Evolutionary conservation across 805 yeast genomes (phyloP).

Genomic region (Nematodospora valgi): DNA sequence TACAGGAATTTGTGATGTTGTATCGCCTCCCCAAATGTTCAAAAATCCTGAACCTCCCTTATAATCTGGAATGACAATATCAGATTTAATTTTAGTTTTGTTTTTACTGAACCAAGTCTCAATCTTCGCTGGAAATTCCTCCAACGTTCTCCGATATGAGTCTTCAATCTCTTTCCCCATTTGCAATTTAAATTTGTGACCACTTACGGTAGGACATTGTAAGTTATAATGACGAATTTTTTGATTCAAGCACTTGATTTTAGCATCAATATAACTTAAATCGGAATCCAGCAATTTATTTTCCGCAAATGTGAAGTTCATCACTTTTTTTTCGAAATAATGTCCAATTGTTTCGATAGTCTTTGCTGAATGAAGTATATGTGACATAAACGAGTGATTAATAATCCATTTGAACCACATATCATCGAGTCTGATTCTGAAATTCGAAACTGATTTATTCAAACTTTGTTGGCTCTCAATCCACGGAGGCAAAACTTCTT

Average conservation of each 20-base stretch:
- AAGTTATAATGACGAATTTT: constrained; percentile 33
- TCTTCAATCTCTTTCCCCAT: constrained; percentile 23
- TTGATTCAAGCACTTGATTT: constrained; percentile 19
- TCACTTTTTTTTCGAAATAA: constrained; percentile 5
- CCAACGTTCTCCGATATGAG: constrained; percentile 14
- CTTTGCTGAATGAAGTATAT: background rate
- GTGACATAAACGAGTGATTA: constrained; percentile 7
- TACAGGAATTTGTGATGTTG: constrained; percentile 11
- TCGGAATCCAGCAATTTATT: constrained; percentile 8
- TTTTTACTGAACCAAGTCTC: constrained; percentile 16
- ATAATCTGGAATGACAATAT: background rate
- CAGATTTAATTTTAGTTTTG: constrained; percentile 3
- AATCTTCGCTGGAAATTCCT: constrained; percentile 12
- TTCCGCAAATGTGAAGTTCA: constrained; percentile 1
- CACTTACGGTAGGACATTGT: constrained; percentile 33
- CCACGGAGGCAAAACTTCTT: constrained; percentile 88
- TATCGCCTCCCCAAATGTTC: constrained; percentile 11
- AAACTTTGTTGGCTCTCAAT: constrained; percentile 76
- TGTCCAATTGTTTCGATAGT: constrained; percentile 6
- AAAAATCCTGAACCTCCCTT: constrained; percentile 7
- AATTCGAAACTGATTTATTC: constrained; percentile 45
- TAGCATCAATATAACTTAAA: constrained; percentile 18
- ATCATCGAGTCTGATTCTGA: constrained; percentile 43
- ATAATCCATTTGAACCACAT: constrained; percentile 32
- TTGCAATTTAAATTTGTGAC: constrained; percentile 37